Evolutionary conservation across 2,329 filamentous ascomycete species (phyloP).

Genomic region (Neopestalotiopsis sp.): DNA sequence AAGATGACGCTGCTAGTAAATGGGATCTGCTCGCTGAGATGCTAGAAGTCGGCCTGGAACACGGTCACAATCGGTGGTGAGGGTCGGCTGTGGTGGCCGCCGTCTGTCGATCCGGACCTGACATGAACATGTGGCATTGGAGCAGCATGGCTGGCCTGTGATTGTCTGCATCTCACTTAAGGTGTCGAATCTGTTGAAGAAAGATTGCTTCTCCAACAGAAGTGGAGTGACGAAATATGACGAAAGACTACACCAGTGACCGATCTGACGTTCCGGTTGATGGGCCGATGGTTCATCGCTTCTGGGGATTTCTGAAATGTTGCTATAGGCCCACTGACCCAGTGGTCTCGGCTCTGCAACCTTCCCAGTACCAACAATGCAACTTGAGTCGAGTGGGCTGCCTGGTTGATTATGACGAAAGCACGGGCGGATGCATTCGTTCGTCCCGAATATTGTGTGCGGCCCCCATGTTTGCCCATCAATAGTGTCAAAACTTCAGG

Average conservation of each 20-base stretch:
- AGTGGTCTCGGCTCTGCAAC: neutral
- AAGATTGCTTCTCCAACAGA: neutral
- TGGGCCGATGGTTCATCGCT: neutral
- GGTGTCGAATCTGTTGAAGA: neutral
- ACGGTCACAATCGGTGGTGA: constrained; percentile 6
- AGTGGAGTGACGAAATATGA: neutral
- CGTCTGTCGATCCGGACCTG: neutral
- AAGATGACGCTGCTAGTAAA: constrained; percentile 61
- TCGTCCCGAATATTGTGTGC: too few relatives aligned
- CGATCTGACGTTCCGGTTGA: neutral
- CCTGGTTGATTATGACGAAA: neutral
- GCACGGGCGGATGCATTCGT: neutral
- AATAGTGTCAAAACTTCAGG: too few relatives aligned
- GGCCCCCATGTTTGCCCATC: too few relatives aligned
- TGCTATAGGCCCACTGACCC: neutral
- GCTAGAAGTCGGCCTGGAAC: constrained; percentile 61
- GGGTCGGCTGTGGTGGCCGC: neutral
- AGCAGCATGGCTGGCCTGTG: neutral
- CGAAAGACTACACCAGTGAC: neutral
- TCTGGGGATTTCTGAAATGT: neutral
- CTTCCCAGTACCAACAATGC: neutral
- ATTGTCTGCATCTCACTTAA: neutral
- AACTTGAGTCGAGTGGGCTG: neutral
- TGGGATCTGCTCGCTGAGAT: constrained; percentile 87
- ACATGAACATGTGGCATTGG: neutral